Base-by-base conservation (phyloP, 2,329 filamentous ascomycete genomes). In the Diaporthe caulivora region DNA sequence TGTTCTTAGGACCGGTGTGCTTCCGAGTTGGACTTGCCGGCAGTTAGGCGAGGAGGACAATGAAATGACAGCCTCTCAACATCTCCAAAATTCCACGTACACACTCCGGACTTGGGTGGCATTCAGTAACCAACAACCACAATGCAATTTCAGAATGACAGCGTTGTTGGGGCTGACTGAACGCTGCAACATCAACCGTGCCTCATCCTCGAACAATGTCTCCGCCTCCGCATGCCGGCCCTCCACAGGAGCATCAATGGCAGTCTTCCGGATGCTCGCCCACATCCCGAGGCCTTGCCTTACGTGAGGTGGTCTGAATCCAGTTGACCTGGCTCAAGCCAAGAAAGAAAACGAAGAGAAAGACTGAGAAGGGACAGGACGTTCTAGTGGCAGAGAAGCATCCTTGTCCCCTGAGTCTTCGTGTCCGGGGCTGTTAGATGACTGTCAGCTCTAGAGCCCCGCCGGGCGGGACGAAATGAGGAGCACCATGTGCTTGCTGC, bases 401-500 rank as follows among this genome's bases (percentile, higher is more conserved):
- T 29, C 21, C 42, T 47, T 58, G 8, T 26, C 44, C 44, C 60
- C 44, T 51, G 62, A 40, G 9, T 53, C 15, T 26, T 24, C 31
- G 62, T 67, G 47, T 53, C 40, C 40, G 47, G 44, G 62, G n/a
- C 47, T 21, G 62, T 65, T 11, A n/a, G 21, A 65, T 51, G 42
- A 65, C 21, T 51, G 62, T 6, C 26, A 17, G 29, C 40, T 37
- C 21, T 31, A 67, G 29, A 51, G 29, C 47, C 47, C 44, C 47
- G 62, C 62, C 44, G 5, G n/a, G 58, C 40, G 40, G 40, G 58
- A 44, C 58, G 58, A 62, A 62, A 62, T 62, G 29, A 47, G 58
- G 58, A 44, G 24, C 24, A 62, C 40, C 58, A 47, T 62, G 24
- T 62, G 58, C 58, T 62, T 62, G 57, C 40, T 62, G 58, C 26